phyloP scores from a whole-genome alignment of 176 grass and related monocot species.

The Oryza brachyantha region DNA sequence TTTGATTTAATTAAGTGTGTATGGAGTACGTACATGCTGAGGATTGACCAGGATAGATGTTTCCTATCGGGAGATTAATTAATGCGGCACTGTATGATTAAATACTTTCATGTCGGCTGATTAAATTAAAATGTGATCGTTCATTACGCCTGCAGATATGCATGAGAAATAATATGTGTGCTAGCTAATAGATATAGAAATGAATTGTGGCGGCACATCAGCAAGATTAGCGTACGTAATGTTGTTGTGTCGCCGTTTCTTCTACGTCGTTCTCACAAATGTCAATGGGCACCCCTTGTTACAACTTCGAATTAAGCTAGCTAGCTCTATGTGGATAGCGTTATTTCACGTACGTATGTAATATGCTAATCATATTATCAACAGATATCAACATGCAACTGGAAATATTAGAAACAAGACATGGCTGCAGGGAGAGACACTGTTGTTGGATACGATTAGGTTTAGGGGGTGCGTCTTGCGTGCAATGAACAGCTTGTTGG shows the following conservation, averaged over 20 bases:
- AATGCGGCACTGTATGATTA: neutral
- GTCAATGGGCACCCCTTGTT: neutral
- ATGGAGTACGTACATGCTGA: neutral
- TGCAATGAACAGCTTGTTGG: no score
- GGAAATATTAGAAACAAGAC: neutral
- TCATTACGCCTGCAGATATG: neutral
- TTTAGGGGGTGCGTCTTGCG: no score
- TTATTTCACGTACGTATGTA: neutral
- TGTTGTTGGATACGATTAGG: no score
- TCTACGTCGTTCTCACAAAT: neutral
- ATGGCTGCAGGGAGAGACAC: no score
- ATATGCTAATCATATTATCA: neutral
- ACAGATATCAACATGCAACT: neutral
- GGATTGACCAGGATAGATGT: neutral
- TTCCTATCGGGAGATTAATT: neutral
- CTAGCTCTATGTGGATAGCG: neutral
- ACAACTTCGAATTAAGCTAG: neutral
- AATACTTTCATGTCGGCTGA: neutral
- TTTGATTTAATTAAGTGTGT: neutral
- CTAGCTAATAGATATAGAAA: no score
- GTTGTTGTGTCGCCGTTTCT: neutral
- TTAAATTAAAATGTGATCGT: neutral
- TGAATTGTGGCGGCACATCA: neutral
- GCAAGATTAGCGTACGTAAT: neutral
- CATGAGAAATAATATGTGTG: neutral